A percentile compares a stretch with the other conserved stretches of the same genome.
Evolutionary conservation across 306 rosid genomes (phyloP).

Genomic region (Cucurbita maxima): DNA sequence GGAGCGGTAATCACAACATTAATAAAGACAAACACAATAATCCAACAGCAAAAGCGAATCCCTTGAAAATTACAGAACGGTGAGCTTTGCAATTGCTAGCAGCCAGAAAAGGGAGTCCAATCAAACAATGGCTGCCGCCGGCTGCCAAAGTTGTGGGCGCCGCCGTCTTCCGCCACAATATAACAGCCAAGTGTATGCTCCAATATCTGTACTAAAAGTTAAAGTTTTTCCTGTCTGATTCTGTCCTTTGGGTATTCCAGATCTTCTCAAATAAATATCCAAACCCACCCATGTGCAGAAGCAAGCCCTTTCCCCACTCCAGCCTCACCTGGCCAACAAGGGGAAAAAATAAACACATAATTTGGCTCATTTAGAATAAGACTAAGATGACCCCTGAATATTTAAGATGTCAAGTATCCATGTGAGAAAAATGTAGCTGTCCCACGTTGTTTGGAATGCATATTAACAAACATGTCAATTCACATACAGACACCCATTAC

Average conservation of each 20-base stretch:
- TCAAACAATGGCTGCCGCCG: neutral
- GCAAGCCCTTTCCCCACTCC: neutral
- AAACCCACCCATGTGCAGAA: neutral
- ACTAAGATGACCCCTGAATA: neutral
- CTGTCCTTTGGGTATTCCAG: neutral
- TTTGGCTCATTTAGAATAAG: neutral
- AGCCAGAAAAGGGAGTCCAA: too few species aligned
- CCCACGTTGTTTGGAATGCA: neutral
- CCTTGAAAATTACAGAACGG: neutral
- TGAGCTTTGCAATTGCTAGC: neutral
- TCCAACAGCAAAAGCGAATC: neutral
- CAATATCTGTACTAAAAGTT: neutral
- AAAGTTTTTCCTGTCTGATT: neutral
- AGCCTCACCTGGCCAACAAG: neutral
- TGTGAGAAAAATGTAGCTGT: neutral
- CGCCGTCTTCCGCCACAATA: neutral
- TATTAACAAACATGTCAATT: neutral
- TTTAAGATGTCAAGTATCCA: neutral
- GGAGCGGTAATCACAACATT: neutral
- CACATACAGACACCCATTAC: neutral
- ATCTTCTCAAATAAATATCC: neutral
- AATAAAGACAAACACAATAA: neutral
- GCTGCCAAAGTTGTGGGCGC: neutral
- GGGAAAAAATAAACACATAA: neutral
- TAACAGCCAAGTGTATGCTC: neutral